phyloP scores from a whole-genome alignment of 1,284 basidiomycete species.

The Microbotryum intermedium region DNA sequence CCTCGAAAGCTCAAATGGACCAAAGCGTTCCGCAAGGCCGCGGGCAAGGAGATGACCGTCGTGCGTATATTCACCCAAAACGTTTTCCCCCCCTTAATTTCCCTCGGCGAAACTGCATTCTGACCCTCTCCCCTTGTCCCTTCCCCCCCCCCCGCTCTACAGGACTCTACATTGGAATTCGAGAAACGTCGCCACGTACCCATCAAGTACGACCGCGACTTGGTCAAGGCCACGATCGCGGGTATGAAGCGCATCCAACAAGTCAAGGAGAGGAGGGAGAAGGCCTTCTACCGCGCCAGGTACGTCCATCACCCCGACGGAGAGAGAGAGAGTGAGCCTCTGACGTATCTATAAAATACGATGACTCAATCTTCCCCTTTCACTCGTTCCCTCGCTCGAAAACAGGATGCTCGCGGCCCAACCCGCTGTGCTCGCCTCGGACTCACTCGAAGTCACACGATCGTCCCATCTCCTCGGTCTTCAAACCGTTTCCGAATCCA shows the following conservation, averaged over 20 bases:
- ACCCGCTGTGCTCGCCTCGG: conserved; percentile 25
- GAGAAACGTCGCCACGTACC: conserved; percentile 98
- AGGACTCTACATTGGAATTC: conserved; percentile 98
- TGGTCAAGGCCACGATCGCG: conserved; percentile 87
- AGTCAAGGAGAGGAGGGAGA: conserved; percentile 83
- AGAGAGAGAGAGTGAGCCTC: neutral
- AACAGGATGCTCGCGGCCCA: conserved; percentile 32
- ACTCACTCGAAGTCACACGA: conserved; percentile 33
- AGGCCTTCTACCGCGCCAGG: conserved; percentile 79
- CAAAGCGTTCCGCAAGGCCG: conserved; percentile 97
- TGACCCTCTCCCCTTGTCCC: neutral
- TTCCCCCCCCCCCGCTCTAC: neutral
- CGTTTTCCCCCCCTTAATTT: neutral
- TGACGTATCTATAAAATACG: neutral
- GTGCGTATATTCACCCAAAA: conserved; percentile 50
- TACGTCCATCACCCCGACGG: neutral
- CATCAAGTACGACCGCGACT: conserved; percentile 91
- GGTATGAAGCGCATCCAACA: conserved; percentile 94
- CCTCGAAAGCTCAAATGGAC: conserved; percentile 99
- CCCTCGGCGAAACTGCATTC: neutral
- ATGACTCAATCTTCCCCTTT: neutral
- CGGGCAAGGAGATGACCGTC: conserved; percentile 99
- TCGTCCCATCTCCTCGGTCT: conserved; percentile 29
- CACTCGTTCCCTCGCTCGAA: neutral
- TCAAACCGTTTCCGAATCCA: conserved; percentile 17